phyloP scores from a whole-genome alignment of 1,139 yeast genomes.

The Meyerozyma sp. region DNA sequence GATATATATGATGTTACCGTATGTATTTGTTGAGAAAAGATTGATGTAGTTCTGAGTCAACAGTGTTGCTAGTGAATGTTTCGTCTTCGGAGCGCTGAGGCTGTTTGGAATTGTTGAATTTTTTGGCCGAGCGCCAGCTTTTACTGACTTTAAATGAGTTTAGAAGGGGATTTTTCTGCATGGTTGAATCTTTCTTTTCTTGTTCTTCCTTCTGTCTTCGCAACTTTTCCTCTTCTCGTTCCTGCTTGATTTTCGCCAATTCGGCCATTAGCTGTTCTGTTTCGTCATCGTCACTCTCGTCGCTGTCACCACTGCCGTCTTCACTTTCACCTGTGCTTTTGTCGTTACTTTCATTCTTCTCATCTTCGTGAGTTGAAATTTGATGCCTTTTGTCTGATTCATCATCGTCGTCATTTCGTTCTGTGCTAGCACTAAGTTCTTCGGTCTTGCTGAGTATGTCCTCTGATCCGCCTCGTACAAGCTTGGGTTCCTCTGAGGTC shows the following conservation, averaged over 20 bases:
- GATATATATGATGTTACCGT: not conserved
- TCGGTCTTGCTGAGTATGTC: not conserved
- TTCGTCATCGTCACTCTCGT: not conserved
- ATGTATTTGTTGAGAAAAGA: not conserved
- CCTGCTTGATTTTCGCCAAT: not conserved
- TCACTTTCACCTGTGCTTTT: not conserved
- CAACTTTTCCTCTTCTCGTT: not conserved
- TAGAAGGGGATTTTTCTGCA: not conserved
- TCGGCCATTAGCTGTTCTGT: not conserved
- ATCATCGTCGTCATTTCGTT: not conserved
- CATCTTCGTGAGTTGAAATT: not conserved
- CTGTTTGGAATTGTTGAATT: not conserved
- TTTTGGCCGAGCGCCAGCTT: not conserved
- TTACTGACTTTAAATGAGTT: not conserved
- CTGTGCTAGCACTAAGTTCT: not conserved
- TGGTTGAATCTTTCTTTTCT: conserved; percentile 1
- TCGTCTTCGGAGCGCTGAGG: not conserved
- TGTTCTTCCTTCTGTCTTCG: not conserved
- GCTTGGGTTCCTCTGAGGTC: not conserved
- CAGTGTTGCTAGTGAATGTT: not conserved
- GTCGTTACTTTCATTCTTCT: not conserved
- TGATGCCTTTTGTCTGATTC: not conserved
- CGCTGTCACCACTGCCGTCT: not conserved
- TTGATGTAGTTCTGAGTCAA: not conserved
- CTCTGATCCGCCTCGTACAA: not conserved